phyloP scores from a whole-genome alignment of 1,284 basidiomycete genomes.

The Ganoderma meredithae region DNA sequence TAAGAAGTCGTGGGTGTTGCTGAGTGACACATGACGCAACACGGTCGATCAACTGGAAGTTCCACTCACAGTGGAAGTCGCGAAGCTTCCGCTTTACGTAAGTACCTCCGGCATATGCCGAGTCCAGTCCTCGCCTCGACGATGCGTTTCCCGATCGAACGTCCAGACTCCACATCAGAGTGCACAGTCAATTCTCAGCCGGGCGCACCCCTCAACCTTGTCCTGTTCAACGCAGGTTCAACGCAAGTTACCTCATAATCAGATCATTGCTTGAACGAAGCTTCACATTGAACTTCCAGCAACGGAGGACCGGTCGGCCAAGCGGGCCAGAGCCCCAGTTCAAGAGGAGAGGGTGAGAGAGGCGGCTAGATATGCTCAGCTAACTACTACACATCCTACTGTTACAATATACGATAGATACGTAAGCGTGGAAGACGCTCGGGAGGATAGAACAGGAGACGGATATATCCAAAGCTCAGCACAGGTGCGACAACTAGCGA shows the following conservation, averaged over 20 bases:
- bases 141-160: not conserved
- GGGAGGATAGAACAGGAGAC: not conserved
- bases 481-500: slow-evolving; percentile 9
- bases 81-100: not conserved
- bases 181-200: not conserved
- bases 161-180: too few species aligned
- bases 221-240: not conserved
- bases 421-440: not conserved
- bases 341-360: not conserved
- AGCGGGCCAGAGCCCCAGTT: not conserved
- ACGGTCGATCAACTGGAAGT: not conserved
- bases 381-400: slow-evolving; percentile 21
- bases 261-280: not conserved
- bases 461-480: not conserved
- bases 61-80: not conserved
- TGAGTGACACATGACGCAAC: slow-evolving; percentile 11
- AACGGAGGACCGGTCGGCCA: not conserved
- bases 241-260: not conserved
- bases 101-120: not conserved
- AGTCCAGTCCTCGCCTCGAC: not conserved
- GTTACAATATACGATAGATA: slow-evolving; percentile 23
- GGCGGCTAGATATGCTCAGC: slow-evolving; percentile 4
- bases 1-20: not conserved
- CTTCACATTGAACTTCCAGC: not conserved
- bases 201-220: not conserved